Evolutionary conservation across 352 stramenopile genomes (phyloP), one percentile per base, ranked within the genome.

Genomic region (Phytophthora melonis): DNA sequence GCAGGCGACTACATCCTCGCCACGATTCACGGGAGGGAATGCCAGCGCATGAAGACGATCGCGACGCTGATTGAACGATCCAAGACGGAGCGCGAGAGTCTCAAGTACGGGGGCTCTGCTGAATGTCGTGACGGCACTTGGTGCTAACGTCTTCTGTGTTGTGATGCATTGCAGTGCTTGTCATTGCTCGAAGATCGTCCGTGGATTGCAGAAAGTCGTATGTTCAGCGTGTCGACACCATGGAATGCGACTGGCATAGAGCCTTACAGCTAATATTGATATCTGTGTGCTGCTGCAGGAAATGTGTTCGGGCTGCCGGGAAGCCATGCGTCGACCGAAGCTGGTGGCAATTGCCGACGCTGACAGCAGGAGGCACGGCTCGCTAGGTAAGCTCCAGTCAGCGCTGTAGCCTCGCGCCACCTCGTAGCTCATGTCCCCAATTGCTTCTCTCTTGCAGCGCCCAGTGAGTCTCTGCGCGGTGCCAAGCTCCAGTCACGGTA

Each of bases 281-380:
- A 32, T 41, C 10, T 53, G 6, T 36, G 32, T 36, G 9, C 32
- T 36, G 23, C 23, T 62, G 8, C 30, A 89, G 81, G 84, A 89
- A 72, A 83, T 92, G 66, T 92, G 84, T 59, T 86, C 82, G 0
- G 78, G 72, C 32, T 92, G 84, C 47, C 68, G 61, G 60, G 72
- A 86, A 57, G 73, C 77, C 23, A 90, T 92, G 84, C 79, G 77
- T 6, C 69, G 72, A 9, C 82, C 71, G 39, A 92, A 92, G 61
- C 61, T 92, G 1, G 66, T 92, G 2, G 59, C 82, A 3, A 23
- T 88, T 21, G 54, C 36, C 39, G 70, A 77, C 52, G 75, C 70
- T 3, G 54, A 77, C 34, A 71, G 41, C 32, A 71, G 75, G 43
- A 74, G 53, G n/a, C 63, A 41, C 36, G 70, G 75, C 10, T 77